These are phyloP conservation scores for Podila minutissima DNA, from an alignment of 192 early-diverging fungal genomes.

Conservation along the genomic window DNA sequence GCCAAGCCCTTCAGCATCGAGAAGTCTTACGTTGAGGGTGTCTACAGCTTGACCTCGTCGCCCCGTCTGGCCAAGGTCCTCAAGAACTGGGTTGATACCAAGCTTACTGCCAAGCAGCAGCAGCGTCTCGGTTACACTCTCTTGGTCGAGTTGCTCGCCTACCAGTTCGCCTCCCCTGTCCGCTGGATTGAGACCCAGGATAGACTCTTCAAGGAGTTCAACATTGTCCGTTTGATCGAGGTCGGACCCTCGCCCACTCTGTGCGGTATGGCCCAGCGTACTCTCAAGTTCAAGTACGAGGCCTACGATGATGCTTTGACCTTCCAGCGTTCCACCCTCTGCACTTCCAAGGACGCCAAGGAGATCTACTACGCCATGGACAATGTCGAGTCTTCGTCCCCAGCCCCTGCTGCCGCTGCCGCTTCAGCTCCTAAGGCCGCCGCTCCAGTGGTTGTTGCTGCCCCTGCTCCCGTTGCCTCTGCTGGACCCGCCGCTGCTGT, in stretches of 20 bases:
- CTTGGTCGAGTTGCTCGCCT: conserved; percentile 89
- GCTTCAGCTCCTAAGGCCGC: conserved; percentile 57
- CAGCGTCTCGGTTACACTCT: conserved; percentile 89
- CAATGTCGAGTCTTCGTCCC: conserved; percentile 66
- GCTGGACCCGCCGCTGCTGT: conserved; percentile 71
- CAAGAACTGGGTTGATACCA: conserved; percentile 80
- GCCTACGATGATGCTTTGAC: conserved; percentile 95
- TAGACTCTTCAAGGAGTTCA: conserved; percentile 79
- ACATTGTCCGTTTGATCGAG: conserved; percentile 90
- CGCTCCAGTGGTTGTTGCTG: conserved; percentile 58
- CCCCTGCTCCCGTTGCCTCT: conserved; percentile 64
- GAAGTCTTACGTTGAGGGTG: conserved; percentile 78
- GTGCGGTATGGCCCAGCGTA: conserved; percentile 92
- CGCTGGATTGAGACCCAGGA: conserved; percentile 97
- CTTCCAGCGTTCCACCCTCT: conserved; percentile 88
- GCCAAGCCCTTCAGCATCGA: conserved; percentile 86
- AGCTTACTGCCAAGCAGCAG: conserved; percentile 76
- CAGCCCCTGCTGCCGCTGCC: conserved; percentile 58
- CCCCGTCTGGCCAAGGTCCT: conserved; percentile 81
- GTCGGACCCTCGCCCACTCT: conserved; percentile 91
- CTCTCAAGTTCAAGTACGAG: conserved; percentile 96
- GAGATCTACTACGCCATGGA: conserved; percentile 96
- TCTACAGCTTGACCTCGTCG: conserved; percentile 77
- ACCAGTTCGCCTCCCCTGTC: conserved; percentile 94
- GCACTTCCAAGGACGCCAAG: conserved; percentile 88